Conservation (phyloP, 352 stramenopile genomes). For the Phytophthora tentaculata region DNA sequence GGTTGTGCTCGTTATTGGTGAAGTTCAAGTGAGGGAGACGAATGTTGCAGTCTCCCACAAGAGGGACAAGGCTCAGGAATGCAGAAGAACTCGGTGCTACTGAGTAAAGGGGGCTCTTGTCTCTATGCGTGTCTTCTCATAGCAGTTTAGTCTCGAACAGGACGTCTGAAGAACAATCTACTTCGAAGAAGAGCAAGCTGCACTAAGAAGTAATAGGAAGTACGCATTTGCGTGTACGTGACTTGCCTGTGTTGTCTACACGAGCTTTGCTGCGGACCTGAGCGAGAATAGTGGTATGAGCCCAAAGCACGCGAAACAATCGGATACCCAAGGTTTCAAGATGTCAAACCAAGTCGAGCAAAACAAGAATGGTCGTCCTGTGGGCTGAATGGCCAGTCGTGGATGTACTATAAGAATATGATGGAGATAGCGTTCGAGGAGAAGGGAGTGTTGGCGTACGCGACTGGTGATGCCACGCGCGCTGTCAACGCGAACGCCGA, state of each 20-base stretch:
- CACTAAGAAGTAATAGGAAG: not conserved
- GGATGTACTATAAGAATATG: conserved; percentile 2
- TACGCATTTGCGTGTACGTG: not conserved
- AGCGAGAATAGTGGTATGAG: not conserved
- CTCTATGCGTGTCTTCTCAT: not conserved
- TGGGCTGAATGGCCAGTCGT: too few relatives aligned
- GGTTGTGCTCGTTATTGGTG: too few relatives aligned
- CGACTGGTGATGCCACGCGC: not conserved
- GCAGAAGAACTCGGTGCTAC: too few relatives aligned
- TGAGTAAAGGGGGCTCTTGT: too few relatives aligned
- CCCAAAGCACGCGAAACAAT: not conserved
- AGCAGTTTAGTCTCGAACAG: not conserved
- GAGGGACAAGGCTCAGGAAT: too few relatives aligned
- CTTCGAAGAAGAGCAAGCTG: not conserved
- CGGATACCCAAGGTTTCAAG: not conserved
- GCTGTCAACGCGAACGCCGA: not conserved
- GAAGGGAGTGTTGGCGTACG: not conserved
- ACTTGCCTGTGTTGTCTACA: not conserved
- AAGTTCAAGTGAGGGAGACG: too few relatives aligned
- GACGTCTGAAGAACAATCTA: not conserved
- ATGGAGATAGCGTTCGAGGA: not conserved
- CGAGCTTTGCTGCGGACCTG: not conserved
- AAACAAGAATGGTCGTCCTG: not conserved
- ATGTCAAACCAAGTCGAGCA: not conserved
- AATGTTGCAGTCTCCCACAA: too few relatives aligned